Conservation (phyloP, 2,329 filamentous ascomycete genomes). For the Cordyceps cicadae region DNA sequence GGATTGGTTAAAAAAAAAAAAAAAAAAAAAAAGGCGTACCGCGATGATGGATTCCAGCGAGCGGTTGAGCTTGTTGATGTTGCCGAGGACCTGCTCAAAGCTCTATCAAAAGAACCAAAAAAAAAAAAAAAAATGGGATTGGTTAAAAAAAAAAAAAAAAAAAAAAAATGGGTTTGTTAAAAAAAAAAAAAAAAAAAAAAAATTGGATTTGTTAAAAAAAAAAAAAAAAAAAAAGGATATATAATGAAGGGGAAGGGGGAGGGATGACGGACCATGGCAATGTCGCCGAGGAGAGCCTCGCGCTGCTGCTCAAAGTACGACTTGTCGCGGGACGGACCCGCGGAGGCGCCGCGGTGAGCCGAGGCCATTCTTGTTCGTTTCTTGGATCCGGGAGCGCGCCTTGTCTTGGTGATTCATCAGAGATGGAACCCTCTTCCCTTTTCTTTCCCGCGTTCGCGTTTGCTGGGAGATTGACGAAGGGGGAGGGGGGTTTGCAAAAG, state of each 20-base stretch:
- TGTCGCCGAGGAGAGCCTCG: slow-evolving; percentile 61
- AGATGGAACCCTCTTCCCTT: too few species aligned
- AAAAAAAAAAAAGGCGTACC: too few species aligned
- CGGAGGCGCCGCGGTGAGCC: slow-evolving; percentile 21
- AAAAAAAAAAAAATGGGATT: too few species aligned
- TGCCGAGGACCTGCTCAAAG: slow-evolving; percentile 86
- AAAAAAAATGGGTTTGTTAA: too few species aligned
- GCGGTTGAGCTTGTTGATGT: slow-evolving; percentile 91
- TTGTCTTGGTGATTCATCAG: background rate
- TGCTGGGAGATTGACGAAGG: too few species aligned
- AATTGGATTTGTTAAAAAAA: too few species aligned
- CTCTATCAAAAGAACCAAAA: slow-evolving; percentile 41
- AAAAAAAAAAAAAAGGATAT: too few species aligned
- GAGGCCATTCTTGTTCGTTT: slow-evolving; percentile 23
- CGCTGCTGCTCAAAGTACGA: slow-evolving; percentile 71
- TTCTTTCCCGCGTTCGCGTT: too few species aligned
- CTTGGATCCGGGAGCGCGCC: background rate
- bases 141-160: too few species aligned
- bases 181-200: too few species aligned
- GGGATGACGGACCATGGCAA: slow-evolving; percentile 50
- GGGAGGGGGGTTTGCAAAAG: too few species aligned
- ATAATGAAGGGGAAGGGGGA: background rate
- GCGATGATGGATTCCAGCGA: slow-evolving; percentile 85
- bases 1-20: too few species aligned
- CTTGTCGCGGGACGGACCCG: slow-evolving; percentile 31